Evolutionary conservation across 306 rosid genomes (phyloP), one percentile per base, ranked within the genome.

Genomic region (Sicyos baderoa): DNA sequence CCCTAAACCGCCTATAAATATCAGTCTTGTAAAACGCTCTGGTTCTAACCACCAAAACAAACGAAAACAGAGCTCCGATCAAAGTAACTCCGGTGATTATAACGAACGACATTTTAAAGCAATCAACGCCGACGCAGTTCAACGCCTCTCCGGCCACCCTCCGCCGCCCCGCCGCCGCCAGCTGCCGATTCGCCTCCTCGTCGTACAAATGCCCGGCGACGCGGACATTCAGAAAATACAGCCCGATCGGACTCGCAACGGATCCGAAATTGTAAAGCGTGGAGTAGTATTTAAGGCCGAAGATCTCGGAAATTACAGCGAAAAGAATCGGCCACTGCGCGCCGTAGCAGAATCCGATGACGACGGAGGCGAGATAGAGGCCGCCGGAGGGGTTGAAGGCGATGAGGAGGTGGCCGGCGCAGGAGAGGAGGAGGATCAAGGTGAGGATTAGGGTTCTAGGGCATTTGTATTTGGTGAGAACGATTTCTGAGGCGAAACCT

Each of bases 371-470:
- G 0, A 79, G 0, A 51, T 84, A 84, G 57, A 84, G 84, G 29
- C 88, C 88, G 3, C 56, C 55, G 0, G 69, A n/a, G 22, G 81
- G 84, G 44, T 72, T 54, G 44, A 82, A 84, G 7, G 88, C 88
- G 50, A 84, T 82, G 0, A 84, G 74, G 21, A 84, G 82, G 59
- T 84, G 88, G 44, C 88, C 86, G 27, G 54, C 74, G 70, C 88
- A 84, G 21, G 88, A 79, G 18, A 84, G 5, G 4, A 84, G 27
- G 27, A 84, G 79, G 63, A 72, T 82, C 14, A 84, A 51, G 7
- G 88, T 84, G 9, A 84, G 76, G 47, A 84, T 73, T 4, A 84
- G 75, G 17, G 88, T 78, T 15, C 88, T 82, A 14, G 88, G 88
- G 74, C 82, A 69, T 22, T 73, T 79, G 81, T 72, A 84, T n/a